A percentile compares a stretch with the other conserved stretches of the same genome.
Conservation (phyloP, 345 rosid genomes). For the Citrus reticulata region DNA sequence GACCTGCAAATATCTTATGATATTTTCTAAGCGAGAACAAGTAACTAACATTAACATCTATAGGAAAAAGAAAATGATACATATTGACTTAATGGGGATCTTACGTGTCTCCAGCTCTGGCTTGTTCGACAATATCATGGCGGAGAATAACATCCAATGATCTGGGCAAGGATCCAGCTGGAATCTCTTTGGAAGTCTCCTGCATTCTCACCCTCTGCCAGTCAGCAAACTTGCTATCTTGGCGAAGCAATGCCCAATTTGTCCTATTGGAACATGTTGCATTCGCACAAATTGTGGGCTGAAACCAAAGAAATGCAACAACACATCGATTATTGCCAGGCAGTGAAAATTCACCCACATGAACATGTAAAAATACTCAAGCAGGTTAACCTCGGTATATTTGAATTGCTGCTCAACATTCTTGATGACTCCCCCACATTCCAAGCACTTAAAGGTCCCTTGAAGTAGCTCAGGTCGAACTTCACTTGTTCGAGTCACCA, state of each 20-base stretch:
- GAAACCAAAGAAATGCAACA: constrained; percentile 16
- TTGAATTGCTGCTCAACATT: constrained; percentile 95
- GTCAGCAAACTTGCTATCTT: constrained; percentile 94
- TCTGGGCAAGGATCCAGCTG: constrained; percentile 94
- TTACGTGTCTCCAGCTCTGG: constrained; percentile 98
- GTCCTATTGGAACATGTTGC: constrained; percentile 60
- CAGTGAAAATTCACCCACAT: neutral
- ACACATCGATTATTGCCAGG: neutral
- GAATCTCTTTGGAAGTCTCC: constrained; percentile 96
- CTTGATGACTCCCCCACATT: constrained; percentile 68
- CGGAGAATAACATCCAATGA: constrained; percentile 93
- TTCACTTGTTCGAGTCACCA: constrained; percentile 94
- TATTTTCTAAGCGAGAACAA: neutral
- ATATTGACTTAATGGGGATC: constrained; percentile 11
- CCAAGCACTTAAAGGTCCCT: constrained; percentile 87
- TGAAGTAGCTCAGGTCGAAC: constrained; percentile 95
- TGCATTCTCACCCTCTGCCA: constrained; percentile 99
- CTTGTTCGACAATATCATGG: constrained; percentile 95
- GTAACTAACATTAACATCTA: neutral
- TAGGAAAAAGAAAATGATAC: neutral
- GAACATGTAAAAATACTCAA: neutral
- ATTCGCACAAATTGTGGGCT: constrained; percentile 84
- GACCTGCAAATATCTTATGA: neutral
- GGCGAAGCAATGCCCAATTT: constrained; percentile 86
- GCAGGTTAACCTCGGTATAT: constrained; percentile 70